phyloP scores from a whole-genome alignment of 73 alveolate species.

The Tetrahymena borealis region DNA sequence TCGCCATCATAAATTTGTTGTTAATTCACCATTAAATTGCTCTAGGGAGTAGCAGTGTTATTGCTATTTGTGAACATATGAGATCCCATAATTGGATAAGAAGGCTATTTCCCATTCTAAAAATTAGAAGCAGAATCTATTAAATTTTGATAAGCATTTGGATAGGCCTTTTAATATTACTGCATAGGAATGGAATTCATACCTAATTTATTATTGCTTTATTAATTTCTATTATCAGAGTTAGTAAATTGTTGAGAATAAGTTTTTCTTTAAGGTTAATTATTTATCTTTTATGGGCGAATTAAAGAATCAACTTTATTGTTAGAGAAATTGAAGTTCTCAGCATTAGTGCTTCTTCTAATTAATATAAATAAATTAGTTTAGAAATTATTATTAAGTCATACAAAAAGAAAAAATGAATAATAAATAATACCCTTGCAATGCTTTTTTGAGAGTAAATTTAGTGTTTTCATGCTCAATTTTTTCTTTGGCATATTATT shows the following conservation, averaged over 20 bases:
- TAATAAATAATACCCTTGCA: not conserved
- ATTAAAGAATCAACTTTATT: not conserved
- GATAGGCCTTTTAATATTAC: not conserved
- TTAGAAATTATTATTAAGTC: not conserved
- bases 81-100: not conserved
- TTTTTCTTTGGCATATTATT: not conserved
- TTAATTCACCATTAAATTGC: not conserved
- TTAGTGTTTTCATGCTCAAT: not conserved
- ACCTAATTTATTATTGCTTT: not conserved
- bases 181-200: not conserved
- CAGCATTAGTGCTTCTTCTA: not conserved
- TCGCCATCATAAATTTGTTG: not conserved
- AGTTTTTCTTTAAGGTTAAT: not conserved
- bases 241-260: not conserved
- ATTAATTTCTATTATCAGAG: not conserved
- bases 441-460: not conserved
- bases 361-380: not conserved
- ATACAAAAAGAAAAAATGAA: no score
- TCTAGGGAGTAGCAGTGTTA: not conserved
- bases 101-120: not conserved
- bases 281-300: not conserved
- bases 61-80: not conserved
- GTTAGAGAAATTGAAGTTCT: not conserved
- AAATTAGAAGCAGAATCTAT: not conserved
- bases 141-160: not conserved